Evolutionary conservation across 179 eudicot genomes (phyloP).

Genomic region (Corrigiola litoralis): DNA sequence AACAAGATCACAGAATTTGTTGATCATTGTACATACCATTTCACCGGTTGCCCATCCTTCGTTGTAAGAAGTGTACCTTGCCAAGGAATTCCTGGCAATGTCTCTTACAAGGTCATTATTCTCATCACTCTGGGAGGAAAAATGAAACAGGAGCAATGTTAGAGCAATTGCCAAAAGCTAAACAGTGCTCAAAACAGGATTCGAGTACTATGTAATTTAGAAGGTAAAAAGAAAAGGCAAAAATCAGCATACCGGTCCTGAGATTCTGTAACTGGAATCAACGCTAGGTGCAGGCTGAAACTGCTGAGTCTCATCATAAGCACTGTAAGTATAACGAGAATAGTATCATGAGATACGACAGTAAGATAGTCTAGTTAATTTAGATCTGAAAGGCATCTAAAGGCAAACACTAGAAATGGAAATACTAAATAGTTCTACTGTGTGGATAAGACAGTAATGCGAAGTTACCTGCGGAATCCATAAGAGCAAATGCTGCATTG

Average conservation of each 20-base stretch:
- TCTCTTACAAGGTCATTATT: slow-evolving; percentile 20
- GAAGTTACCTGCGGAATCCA: slow-evolving; percentile 33
- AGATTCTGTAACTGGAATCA: too few relatives aligned
- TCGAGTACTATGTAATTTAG: too few relatives aligned
- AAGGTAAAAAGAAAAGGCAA: too few relatives aligned
- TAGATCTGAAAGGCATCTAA: too few relatives aligned
- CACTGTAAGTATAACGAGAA: slow-evolving; percentile 8
- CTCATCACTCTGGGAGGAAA: not conserved
- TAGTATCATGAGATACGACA: too few relatives aligned
- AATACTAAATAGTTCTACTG: not conserved
- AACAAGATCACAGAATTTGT: too few relatives aligned
- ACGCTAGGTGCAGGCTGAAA: too few relatives aligned
- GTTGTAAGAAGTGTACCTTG: slow-evolving; percentile 30
- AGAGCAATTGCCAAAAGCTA: not conserved
- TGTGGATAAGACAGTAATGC: not conserved
- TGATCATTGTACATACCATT: slow-evolving; percentile 2
- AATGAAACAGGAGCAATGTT: not conserved
- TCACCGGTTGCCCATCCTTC: slow-evolving; percentile 36
- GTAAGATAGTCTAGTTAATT: too few relatives aligned
- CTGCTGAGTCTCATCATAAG: not conserved
- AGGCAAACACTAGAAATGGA: not conserved
- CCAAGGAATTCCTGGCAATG: slow-evolving; percentile 23
- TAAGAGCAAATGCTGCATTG: slow-evolving; percentile 27
- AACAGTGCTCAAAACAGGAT: too few relatives aligned
- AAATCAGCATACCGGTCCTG: too few relatives aligned